Evolutionary conservation across 352 stramenopile genomes (phyloP).

Genomic region (Phytophthora uliginosa): DNA sequence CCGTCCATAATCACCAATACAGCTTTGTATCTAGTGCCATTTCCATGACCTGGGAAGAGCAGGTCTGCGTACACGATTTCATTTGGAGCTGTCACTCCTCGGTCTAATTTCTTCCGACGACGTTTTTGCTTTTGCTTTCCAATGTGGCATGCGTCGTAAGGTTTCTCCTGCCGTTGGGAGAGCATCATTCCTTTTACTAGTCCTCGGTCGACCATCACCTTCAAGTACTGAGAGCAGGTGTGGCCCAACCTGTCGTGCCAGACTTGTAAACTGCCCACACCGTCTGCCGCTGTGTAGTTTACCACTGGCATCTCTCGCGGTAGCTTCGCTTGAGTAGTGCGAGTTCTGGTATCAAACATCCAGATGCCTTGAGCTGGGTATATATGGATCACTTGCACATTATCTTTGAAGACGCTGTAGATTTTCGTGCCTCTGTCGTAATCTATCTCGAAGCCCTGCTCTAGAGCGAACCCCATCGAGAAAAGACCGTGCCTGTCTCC

Average conservation of each 20-base stretch:
- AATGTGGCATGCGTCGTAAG: slow-evolving; percentile 7
- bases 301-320: neutral
- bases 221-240: slow-evolving; percentile 1
- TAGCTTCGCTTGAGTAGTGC: no score
- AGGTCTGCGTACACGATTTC: slow-evolving; percentile 12
- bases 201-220: slow-evolving; percentile 6
- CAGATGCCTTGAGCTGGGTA: slow-evolving; percentile 1
- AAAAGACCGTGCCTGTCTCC: slow-evolving; percentile 5
- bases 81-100: slow-evolving; percentile 3
- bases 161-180: neutral
- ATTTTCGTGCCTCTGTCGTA: neutral
- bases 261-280: neutral
- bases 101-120: slow-evolving; percentile 4
- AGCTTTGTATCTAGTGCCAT: slow-evolving; percentile 1
- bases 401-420: neutral
- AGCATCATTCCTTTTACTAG: slow-evolving; percentile 11
- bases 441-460: slow-evolving; percentile 7
- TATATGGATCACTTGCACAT: neutral
- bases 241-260: neutral
- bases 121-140: slow-evolving; percentile 14
- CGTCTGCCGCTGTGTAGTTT: slow-evolving; percentile 1
- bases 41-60: slow-evolving; percentile 4
- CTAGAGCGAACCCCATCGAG: neutral
- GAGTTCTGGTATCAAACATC: neutral
- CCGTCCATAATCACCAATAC: slow-evolving; percentile 17